Conservation (phyloP, 78 protist genomes). For the Carpediemonas membranifera region DNA sequence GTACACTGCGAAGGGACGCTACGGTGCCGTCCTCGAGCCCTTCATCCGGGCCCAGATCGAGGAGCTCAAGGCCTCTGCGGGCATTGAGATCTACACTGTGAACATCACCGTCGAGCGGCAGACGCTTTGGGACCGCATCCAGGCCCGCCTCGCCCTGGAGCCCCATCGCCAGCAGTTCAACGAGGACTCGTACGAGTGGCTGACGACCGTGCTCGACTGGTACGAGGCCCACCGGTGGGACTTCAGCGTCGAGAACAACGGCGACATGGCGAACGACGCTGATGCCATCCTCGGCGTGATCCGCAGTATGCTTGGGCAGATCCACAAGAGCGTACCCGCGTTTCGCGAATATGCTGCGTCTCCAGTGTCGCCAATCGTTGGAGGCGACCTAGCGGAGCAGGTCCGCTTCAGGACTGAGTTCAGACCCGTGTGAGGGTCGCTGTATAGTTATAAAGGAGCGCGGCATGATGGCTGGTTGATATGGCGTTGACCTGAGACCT, state of each 20-base stretch:
- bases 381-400: too few species aligned
- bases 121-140: conserved; percentile 25
- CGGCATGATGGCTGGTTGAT: too few species aligned
- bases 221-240: not conserved
- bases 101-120: not conserved
- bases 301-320: too few species aligned
- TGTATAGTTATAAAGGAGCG: too few species aligned
- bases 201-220: not conserved
- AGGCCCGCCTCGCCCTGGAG: conserved; percentile 11
- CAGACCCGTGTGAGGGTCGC: too few species aligned
- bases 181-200: conserved; percentile 9
- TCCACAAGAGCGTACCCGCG: too few species aligned
- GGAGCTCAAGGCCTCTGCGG: not conserved
- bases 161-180: conserved; percentile 22
- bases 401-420: too few species aligned
- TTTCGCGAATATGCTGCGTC: too few species aligned
- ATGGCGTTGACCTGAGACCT: too few species aligned
- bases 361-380: too few species aligned
- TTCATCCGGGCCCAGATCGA: conserved; percentile 13
- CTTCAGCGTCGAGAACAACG: not conserved
- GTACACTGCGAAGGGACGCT: conserved; percentile 12
- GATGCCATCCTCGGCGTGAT: too few species aligned
- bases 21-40: conserved; percentile 10
- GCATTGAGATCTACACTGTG: conserved; percentile 23
- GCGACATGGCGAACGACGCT: too few species aligned